Conservation (phyloP, 176 grass and related monocot genomes). For the Oryza longistaminata region DNA sequence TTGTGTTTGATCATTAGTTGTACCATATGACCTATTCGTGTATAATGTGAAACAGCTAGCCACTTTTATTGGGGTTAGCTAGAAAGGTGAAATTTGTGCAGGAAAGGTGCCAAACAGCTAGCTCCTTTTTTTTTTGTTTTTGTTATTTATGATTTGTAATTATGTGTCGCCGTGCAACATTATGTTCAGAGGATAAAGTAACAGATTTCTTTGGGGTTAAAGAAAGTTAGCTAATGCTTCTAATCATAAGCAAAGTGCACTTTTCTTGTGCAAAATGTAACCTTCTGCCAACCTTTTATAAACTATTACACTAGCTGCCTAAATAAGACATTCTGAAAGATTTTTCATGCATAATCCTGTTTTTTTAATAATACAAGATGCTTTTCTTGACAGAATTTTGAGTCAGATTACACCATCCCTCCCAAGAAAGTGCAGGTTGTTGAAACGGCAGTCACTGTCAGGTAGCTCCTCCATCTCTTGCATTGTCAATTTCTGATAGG, state of each 20-base stretch:
- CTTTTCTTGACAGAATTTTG: conserved; percentile 61
- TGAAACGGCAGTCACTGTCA: conserved; percentile 59
- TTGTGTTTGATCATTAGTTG: background rate
- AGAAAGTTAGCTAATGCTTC: conserved; percentile 45
- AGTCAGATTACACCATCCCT: conserved; percentile 67
- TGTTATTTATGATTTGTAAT: conserved; percentile 9
- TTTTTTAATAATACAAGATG: background rate
- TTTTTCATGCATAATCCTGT: background rate
- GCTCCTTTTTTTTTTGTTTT: background rate
- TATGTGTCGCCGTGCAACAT: conserved; percentile 27
- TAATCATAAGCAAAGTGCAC: conserved; percentile 22
- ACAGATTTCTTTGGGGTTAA: conserved; percentile 21
- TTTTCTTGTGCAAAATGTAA: conserved; percentile 22
- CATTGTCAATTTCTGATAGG: conserved; percentile 30
- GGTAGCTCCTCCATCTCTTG: conserved; percentile 45
- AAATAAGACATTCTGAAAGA: background rate
- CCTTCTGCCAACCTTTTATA: background rate
- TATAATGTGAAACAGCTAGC: background rate
- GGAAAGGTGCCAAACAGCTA: background rate
- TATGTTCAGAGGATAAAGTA: conserved; percentile 27
- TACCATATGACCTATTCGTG: background rate
- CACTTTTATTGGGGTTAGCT: background rate
- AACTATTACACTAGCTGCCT: background rate
- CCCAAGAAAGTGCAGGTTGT: conserved; percentile 64
- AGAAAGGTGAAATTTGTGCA: conserved; percentile 17